Base-by-base conservation (phyloP, 1,284 basidiomycete species). In the Ustilago shanxiensis region DNA sequence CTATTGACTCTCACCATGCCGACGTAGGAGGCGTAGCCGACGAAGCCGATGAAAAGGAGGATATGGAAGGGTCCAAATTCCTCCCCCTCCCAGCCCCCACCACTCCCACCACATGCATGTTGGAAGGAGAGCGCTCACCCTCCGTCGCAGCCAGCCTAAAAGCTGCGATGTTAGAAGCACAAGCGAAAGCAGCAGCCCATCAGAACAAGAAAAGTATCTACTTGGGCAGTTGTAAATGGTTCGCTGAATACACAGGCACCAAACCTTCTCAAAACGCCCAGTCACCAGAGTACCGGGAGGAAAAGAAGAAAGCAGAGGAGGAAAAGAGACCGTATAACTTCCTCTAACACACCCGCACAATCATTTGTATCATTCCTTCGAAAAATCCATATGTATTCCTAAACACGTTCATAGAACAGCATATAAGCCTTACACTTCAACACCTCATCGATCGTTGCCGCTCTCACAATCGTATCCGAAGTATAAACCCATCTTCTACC, bases 391-490 rank as follows among this genome's bases (percentile, higher is more conserved):
- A 14, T 22, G 35, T 44, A 33, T 55, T 26, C 39, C 24, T 29
- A 69, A 18, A 69, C 18, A 45, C 92, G 89, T 87, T 94, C 93
- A 84, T 94, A 94, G 90, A 94, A 92, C 86, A 93, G 92, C 68
- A 97, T 90, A 86, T 97, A 98, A 24, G 95, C 95, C 85, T 93
- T 95, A 64, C 92, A 91, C 83, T 91, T 92, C 78, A 96, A 88
- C 8, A 96, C 95, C 85, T 97, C 95, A 47, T 95, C 93, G 49
- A 95, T 87, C 49, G 91, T 91, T 3, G 92, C 91, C 31, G 93
- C 88, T 52, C 92, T 89, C 11, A 98, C 93, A 52, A 90, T 87
- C 1, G 93, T 93, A 84, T 94, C 92, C 86, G 88, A 95, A 62
- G 88, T 92, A 85, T 93, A 95, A 54, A 93, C 93, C 95, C 95